Evolutionary conservation across 1,284 basidiomycete species (phyloP).

Genomic region (Boletus sp.): DNA sequence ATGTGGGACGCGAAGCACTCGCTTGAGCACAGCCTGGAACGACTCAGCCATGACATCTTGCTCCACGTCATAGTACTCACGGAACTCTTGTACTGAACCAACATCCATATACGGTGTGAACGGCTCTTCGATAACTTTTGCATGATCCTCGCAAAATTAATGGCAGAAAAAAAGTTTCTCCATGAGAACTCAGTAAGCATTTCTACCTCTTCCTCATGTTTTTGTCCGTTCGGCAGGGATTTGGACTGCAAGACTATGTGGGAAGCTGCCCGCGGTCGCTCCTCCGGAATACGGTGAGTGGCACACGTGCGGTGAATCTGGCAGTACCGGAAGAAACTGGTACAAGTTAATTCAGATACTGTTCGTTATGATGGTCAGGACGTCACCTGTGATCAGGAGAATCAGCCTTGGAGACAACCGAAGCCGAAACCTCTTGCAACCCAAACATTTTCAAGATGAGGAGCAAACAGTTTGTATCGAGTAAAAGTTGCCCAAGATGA

Average conservation of each 20-base stretch:
- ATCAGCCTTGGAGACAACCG: constrained; percentile 89
- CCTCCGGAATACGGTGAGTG: constrained; percentile 59
- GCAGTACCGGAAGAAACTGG: constrained; percentile 96
- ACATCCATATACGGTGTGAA: constrained; percentile 92
- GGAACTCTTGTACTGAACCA: constrained; percentile 98
- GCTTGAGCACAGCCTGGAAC: constrained; percentile 87
- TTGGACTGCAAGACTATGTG: constrained; percentile 59
- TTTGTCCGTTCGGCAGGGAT: constrained; percentile 68
- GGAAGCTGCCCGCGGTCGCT: constrained; percentile 58
- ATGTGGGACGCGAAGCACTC: constrained; percentile 92
- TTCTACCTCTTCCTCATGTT: constrained; percentile 85
- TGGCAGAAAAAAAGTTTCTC: constrained; percentile 98
- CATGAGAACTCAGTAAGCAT: constrained; percentile 94
- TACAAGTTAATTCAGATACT: constrained; percentile 19
- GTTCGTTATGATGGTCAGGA: constrained; percentile 3
- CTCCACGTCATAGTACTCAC: constrained; percentile 49
- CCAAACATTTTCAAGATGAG: constrained; percentile 99
- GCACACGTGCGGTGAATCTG: constrained; percentile 72
- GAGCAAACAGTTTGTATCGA: constrained; percentile 95
- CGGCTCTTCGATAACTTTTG: constrained; percentile 97
- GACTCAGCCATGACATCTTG: constrained; percentile 13
- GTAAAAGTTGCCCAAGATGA: constrained; percentile 90
- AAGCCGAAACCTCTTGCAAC: constrained; percentile 85
- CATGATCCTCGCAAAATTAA: constrained; percentile 98
- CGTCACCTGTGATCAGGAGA: constrained; percentile 83